Base-by-base conservation (phyloP, 208 protist species). In the Leptomonas seymouri region DNA sequence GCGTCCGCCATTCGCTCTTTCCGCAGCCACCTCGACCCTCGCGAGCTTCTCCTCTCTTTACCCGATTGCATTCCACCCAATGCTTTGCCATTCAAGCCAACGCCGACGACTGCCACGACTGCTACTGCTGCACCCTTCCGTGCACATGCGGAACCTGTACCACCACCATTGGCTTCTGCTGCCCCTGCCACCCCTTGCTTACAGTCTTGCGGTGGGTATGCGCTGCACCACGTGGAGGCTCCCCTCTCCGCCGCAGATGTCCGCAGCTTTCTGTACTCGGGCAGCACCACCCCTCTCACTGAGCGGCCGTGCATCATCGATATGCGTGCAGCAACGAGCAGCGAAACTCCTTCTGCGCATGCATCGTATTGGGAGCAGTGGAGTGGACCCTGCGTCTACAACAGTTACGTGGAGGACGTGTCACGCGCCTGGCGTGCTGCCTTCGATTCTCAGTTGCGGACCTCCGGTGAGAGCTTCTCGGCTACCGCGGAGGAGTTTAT, bases 41-140 rank as follows among this genome's bases (percentile, higher is more conserved):
- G 88, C 41, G 87, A 94, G 31, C 63, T 96, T 53, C 63, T 91
- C 20, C 51, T 89, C 15, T 60, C 80, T 21, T 39, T 94, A 0
- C 88, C 85, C 20, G 85, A 94, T 18, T 89, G 85, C 67, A 69
- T 90, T 28, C 85, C 88, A n/a, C 80, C 84, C 16, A 21, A 36
- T 20, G 56, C 63, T 2, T 30, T 68, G 3, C 55, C 78, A 23
- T n/a, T 36, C 20, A 30, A 39, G 28, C 48, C 50, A n/a, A 2
- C 27, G 2, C 41, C 21, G 36, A 39, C 45, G 0, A n/a, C 36
- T 46, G 1, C 18, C 36, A 5, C 58, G 41, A 60, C 60, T 56
- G 56, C 45, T 31, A 27, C 28, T 31, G 51, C 23, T 39, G 51
- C 27, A 1, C 6, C 14, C n/a, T 2, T 0, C 14, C 3, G 27